Percentiles rank a stretch among this genome's conserved stretches.
Evolutionary conservation across 352 stramenopile species (phyloP).

Genomic region (Thraustochytrium sp.): DNA sequence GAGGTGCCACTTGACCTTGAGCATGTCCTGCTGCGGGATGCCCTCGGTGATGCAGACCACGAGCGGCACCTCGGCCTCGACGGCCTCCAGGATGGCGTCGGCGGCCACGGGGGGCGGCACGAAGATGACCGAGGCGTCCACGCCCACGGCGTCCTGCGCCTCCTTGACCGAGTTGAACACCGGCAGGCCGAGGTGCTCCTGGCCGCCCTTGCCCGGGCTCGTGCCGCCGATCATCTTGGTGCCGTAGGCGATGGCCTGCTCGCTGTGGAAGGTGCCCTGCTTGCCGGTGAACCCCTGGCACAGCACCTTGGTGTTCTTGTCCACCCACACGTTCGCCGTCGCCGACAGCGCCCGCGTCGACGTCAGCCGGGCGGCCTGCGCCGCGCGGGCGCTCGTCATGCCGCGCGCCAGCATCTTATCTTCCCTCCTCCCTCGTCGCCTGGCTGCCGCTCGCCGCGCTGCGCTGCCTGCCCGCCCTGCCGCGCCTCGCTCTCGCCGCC

Average conservation of each 20-base stretch:
- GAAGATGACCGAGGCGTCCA: constrained; percentile 97
- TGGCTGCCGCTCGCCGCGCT: no score
- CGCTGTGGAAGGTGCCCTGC: constrained; percentile 96
- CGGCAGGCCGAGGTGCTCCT: constrained; percentile 92
- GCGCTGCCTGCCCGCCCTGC: no score
- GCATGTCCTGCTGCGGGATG: constrained; percentile 99
- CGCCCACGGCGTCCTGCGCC: constrained; percentile 62
- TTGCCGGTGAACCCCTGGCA: constrained; percentile 99
- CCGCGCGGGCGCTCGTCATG: background rate
- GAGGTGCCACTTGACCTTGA: constrained; percentile 89
- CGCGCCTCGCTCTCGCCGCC: no score
- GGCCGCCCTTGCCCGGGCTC: constrained; percentile 96
- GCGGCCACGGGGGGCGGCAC: constrained; percentile 96
- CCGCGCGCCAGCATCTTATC: background rate
- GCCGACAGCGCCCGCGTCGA: constrained; percentile 58
- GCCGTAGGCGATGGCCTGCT: constrained; percentile 96
- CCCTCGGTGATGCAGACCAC: constrained; percentile 98
- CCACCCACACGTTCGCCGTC: constrained; percentile 98
- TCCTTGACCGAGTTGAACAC: constrained; percentile 96
- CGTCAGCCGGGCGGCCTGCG: background rate
- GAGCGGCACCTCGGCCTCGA: constrained; percentile 81
- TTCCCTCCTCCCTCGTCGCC: background rate
- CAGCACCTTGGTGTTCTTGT: constrained; percentile 99
- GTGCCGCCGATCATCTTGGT: constrained; percentile 99
- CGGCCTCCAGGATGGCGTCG: constrained; percentile 96